Evolutionary conservation across 164 flowering plant genomes (phyloP).

Genomic region (Tinospora cordifolia): DNA sequence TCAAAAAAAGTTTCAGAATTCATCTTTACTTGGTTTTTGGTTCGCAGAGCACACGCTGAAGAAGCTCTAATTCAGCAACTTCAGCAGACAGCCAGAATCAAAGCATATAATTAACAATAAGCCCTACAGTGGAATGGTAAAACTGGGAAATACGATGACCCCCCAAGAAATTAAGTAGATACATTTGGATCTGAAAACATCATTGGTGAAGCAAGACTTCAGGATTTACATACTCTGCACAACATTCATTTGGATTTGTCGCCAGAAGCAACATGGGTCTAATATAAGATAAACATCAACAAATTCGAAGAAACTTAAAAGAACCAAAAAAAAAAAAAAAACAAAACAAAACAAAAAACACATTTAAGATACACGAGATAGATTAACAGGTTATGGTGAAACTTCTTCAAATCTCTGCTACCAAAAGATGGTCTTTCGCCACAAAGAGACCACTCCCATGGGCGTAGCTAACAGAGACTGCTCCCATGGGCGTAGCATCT

Average conservation of each 20-base stretch:
- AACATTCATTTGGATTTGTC: not conserved
- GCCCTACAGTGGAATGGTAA: not conserved
- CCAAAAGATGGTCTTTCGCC: not conserved
- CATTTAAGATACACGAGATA: conserved; percentile 10
- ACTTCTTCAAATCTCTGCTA: conserved; percentile 14
- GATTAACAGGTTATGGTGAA: conserved; percentile 10
- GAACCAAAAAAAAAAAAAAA: too few species aligned
- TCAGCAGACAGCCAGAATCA: not conserved
- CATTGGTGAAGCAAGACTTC: not conserved
- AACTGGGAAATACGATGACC: not conserved
- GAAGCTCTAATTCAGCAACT: not conserved
- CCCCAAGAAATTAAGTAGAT: not conserved
- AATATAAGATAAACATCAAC: not conserved
- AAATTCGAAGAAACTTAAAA: conserved; percentile 6
- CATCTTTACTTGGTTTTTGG: not conserved
- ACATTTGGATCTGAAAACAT: too few species aligned
- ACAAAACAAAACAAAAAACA: too few species aligned
- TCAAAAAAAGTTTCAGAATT: not conserved
- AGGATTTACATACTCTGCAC: conserved; percentile 6
- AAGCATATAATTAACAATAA: not conserved
- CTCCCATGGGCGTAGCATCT: conserved; percentile 7
- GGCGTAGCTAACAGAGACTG: not conserved
- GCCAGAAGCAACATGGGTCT: conserved; percentile 10
- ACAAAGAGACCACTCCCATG: not conserved
- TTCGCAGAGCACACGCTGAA: not conserved